Conservation (phyloP, 2,329 filamentous ascomycete genomes). For the Orbilia ellipsospora region DNA sequence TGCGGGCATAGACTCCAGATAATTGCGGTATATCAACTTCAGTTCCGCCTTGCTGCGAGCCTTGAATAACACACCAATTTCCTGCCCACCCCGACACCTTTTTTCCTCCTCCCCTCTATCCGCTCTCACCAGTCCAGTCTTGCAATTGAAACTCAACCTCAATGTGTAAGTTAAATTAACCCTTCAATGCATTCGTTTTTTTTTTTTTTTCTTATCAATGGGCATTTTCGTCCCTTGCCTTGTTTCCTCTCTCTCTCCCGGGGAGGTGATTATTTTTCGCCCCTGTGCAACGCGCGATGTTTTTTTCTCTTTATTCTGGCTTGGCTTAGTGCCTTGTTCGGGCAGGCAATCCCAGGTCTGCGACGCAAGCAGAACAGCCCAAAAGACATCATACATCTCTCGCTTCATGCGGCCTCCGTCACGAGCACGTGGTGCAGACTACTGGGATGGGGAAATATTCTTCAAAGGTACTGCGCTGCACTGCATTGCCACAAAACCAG, state of each 20-base stretch:
- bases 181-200: constrained; percentile 1
- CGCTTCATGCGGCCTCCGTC: constrained; percentile 5
- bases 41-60: constrained; percentile 53
- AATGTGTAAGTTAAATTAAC: constrained; percentile 52
- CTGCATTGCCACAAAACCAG: not conserved
- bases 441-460: not conserved
- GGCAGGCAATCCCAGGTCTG: too few species aligned
- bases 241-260: constrained; percentile 19
- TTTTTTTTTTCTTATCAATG: not conserved
- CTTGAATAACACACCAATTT: constrained; percentile 20
- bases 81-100: not conserved
- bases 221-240: constrained; percentile 19
- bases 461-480: not conserved
- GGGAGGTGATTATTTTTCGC: constrained; percentile 1
- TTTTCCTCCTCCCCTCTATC: constrained; percentile 11
- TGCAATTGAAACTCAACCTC: constrained; percentile 31
- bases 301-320: not conserved
- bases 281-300: constrained; percentile 35
- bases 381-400: not conserved
- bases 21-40: constrained; percentile 27
- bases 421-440: constrained; percentile 21
- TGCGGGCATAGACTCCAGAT: constrained; percentile 23
- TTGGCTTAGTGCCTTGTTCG: constrained; percentile 20
- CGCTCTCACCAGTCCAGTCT: constrained; percentile 28
- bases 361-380: too few species aligned